Conservation (phyloP, 345 rosid genomes). For the Hibiscus syriacus region DNA sequence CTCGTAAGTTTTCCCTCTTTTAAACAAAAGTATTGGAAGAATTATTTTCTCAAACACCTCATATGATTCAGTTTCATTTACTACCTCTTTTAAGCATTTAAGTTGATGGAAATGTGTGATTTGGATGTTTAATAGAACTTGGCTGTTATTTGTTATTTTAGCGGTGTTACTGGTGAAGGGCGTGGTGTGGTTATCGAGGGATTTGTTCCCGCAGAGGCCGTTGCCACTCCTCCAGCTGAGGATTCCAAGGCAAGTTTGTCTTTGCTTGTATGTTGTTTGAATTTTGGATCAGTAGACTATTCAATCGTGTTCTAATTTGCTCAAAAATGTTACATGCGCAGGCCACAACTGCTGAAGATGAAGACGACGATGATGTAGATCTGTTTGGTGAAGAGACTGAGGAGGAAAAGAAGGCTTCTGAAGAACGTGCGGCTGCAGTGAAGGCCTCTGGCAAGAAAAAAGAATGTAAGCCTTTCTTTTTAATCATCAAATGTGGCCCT, state of each 20-base stretch:
- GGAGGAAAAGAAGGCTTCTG: conserved; percentile 83
- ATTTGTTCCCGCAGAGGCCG: conserved; percentile 39
- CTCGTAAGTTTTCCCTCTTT: conserved; percentile 49
- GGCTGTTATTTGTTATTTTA: conserved; percentile 22
- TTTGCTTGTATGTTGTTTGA: neutral
- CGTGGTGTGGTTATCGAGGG: conserved; percentile 68
- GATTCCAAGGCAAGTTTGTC: conserved; percentile 51
- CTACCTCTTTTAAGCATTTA: no score
- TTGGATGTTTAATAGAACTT: no score
- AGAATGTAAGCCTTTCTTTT: conserved; percentile 31
- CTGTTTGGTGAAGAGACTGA: conserved; percentile 81
- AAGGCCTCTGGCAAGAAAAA: conserved; percentile 56
- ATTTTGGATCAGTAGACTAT: neutral
- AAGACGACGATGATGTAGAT: conserved; percentile 63
- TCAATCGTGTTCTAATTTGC: no score
- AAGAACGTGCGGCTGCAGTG: conserved; percentile 55
- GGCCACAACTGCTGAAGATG: conserved; percentile 35
- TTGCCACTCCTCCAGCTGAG: conserved; percentile 71
- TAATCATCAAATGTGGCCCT: no score
- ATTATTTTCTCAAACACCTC: no score
- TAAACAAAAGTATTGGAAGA: no score
- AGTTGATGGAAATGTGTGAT: no score
- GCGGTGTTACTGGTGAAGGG: conserved; percentile 78
- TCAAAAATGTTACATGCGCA: no score
- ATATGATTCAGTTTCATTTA: no score